A percentile compares a stretch with the other conserved stretches of the same genome.
Evolutionary conservation across 305 asterid species (phyloP).

Genomic region (Fraxinus greggii): DNA sequence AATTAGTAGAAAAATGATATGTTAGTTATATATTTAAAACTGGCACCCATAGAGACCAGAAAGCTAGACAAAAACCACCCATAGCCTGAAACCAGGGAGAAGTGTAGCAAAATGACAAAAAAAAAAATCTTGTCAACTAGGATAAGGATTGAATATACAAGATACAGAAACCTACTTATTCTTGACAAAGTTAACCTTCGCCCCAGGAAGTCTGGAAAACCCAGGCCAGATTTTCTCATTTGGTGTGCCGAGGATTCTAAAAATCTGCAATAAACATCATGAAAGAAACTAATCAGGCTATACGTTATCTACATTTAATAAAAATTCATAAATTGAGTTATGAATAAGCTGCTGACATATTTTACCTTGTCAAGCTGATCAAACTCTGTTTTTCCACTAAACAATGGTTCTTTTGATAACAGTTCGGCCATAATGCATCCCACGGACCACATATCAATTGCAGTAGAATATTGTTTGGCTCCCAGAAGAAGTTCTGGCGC

Average conservation of each 20-base stretch:
- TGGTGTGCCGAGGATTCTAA: conserved; percentile 77
- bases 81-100: conserved; percentile 83
- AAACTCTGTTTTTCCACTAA: conserved; percentile 69
- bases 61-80: conserved; percentile 81
- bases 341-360: conserved; percentile 3
- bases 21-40: conserved; percentile 25
- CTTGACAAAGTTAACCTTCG: conserved; percentile 73
- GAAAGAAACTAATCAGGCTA: conserved; percentile 18
- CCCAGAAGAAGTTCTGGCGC: conserved; percentile 94
- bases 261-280: conserved; percentile 49
- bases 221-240: conserved; percentile 92
- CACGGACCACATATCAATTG: conserved; percentile 94
- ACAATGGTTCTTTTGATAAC: conserved; percentile 64
- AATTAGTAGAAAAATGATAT: conserved; percentile 51
- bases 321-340: background rate
- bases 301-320: background rate
- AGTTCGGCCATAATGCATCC: conserved; percentile 96
- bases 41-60: conserved; percentile 60
- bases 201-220: conserved; percentile 74
- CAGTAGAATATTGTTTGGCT: conserved; percentile 75
- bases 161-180: conserved; percentile 61
- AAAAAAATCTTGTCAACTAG: conserved; percentile 39
- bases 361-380: conserved; percentile 82
- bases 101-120: conserved; percentile 53
- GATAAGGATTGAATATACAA: conserved; percentile 20